Evolutionary conservation across 257 asterid genomes (phyloP).

Genomic region (Rehmannia glutinosa): DNA sequence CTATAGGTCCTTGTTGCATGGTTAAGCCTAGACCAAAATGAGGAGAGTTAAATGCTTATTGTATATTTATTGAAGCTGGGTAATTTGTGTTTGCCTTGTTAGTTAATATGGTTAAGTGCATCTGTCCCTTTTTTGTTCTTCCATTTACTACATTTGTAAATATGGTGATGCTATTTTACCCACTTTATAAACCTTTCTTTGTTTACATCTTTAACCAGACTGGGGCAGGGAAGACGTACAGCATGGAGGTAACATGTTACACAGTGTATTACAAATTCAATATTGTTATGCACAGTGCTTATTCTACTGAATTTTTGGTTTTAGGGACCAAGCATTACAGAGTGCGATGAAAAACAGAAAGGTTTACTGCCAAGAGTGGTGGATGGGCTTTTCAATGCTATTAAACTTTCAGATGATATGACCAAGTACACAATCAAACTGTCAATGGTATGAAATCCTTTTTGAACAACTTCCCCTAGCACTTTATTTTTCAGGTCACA

Average conservation of each 20-base stretch:
- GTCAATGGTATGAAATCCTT: constrained; percentile 54
- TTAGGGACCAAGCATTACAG: constrained; percentile 70
- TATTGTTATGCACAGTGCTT: constrained; percentile 3
- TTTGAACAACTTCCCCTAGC: background rate
- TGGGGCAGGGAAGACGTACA: constrained; percentile 93
- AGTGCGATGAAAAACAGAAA: constrained; percentile 41
- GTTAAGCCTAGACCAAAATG: background rate
- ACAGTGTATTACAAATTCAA: constrained; percentile 7
- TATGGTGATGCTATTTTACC: constrained; percentile 1
- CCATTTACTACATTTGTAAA: constrained; percentile 3
- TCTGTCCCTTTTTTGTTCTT: background rate
- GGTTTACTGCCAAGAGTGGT: constrained; percentile 75
- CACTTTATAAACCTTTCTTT: constrained; percentile 9
- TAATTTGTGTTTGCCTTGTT: background rate
- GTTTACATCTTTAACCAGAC: constrained; percentile 45
- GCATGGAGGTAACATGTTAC: constrained; percentile 69
- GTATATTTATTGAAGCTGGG: background rate
- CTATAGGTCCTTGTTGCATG: background rate
- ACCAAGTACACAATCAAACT: constrained; percentile 45
- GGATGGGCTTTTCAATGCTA: constrained; percentile 53
- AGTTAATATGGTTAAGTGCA: background rate
- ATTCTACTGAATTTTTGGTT: background rate
- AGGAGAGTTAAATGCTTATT: background rate
- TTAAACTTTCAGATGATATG: constrained; percentile 42
- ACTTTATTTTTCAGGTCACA: constrained; percentile 8